Evolutionary conservation across 768 basidiomycete genomes (phyloP).

Genomic region (Amanita jacksonii): DNA sequence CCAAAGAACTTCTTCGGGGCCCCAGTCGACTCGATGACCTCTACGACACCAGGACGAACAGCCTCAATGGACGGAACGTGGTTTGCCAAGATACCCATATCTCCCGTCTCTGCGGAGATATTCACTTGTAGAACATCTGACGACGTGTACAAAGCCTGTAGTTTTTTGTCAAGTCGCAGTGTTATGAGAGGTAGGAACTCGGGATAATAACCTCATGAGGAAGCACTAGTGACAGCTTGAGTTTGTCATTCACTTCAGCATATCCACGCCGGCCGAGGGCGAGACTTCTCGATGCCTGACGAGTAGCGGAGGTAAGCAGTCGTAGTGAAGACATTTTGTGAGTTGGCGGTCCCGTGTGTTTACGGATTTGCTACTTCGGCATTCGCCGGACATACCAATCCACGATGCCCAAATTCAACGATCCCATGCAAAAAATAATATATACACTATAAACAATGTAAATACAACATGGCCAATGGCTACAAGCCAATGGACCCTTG

Average conservation of each 20-base stretch:
- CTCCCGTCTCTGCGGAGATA: conserved; percentile 86
- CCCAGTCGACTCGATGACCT: conserved; percentile 78
- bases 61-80: conserved; percentile 98
- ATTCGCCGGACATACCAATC: background rate
- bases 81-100: conserved; percentile 99
- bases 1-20: conserved; percentile 95
- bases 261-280: conserved; percentile 69
- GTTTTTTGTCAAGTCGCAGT: background rate
- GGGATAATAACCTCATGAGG: conserved; percentile 83
- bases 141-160: conserved; percentile 83
- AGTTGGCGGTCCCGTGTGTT: conserved; percentile 26
- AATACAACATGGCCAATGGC: background rate
- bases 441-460: background rate
- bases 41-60: conserved; percentile 87
- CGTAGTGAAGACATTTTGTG: conserved; percentile 68
- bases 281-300: conserved; percentile 45
- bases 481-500: conserved; percentile 34
- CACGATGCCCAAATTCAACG: background rate
- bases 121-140: conserved; percentile 94
- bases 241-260: conserved; percentile 85
- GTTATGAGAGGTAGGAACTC: background rate
- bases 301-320: conserved; percentile 53
- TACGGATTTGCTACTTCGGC: conserved; percentile 23
- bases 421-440: background rate
- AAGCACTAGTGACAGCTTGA: conserved; percentile 86